phyloP scores from a whole-genome alignment of 2,329 filamentous ascomycete genomes.

The Pestalotiopsis sp. region DNA sequence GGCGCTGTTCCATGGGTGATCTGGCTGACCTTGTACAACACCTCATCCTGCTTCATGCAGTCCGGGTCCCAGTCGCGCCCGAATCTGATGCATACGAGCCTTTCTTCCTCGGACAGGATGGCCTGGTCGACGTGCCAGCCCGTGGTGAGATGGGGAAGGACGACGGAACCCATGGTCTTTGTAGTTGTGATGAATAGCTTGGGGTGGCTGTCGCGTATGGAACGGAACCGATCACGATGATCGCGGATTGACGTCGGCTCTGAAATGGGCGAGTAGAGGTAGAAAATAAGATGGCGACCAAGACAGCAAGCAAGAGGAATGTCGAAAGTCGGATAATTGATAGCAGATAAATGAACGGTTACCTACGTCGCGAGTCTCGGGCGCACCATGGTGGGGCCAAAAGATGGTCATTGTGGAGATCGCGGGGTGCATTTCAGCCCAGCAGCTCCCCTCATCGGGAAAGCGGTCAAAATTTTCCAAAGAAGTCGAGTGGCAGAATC shows the following conservation, averaged over 20 bases:
- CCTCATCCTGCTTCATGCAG: constrained; percentile 79
- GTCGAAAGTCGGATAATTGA: no score
- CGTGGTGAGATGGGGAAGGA: constrained; percentile 86
- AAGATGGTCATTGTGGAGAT: neutral
- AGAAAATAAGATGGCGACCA: no score
- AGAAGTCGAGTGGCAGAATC: constrained; percentile 7
- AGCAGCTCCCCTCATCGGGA: neutral
- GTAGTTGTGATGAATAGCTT: neutral
- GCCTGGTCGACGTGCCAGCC: constrained; percentile 99
- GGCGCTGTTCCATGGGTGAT: no score
- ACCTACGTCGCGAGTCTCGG: neutral
- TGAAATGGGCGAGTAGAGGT: no score
- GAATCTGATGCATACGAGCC: constrained; percentile 91
- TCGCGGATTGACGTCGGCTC: no score
- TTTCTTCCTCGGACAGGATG: constrained; percentile 86
- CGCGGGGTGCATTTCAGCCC: constrained; percentile 1
- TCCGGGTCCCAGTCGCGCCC: constrained; percentile 84
- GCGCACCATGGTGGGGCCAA: neutral
- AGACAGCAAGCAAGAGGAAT: no score
- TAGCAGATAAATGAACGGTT: neutral
- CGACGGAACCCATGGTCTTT: constrained; percentile 73
- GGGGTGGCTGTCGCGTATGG: neutral
- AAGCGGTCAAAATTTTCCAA: constrained; percentile 9
- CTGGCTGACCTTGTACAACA: constrained; percentile 67
- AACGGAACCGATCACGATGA: neutral